Evolutionary conservation across 495 filamentous ascomycete genomes (phyloP).

Genomic region (Penicillium cataractarum): DNA sequence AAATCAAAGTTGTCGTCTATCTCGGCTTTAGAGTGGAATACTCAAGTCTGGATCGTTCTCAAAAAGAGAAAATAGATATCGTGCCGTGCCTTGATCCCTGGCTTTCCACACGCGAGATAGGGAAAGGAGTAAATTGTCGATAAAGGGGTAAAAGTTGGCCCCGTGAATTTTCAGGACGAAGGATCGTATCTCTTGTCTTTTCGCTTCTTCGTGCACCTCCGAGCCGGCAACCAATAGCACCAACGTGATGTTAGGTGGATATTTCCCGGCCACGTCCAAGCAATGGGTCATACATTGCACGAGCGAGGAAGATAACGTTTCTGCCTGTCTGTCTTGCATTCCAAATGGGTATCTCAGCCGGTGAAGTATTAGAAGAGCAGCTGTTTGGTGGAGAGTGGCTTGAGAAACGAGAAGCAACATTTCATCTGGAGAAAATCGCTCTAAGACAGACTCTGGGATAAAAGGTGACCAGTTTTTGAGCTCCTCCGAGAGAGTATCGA

Average conservation of each 20-base stretch:
- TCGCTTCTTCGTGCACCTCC: slow-evolving; percentile 5
- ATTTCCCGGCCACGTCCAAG: background rate
- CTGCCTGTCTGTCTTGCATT: slow-evolving; percentile 7
- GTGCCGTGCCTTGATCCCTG: slow-evolving; percentile 13
- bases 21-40: slow-evolving; percentile 8
- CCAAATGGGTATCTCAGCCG: slow-evolving; percentile 15
- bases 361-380: slow-evolving; percentile 13
- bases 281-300: slow-evolving; percentile 11
- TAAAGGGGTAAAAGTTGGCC: slow-evolving; percentile 15
- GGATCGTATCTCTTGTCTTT: slow-evolving; percentile 10
- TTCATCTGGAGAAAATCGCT: slow-evolving; percentile 7
- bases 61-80: slow-evolving; percentile 15
- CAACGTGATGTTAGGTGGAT: slow-evolving; percentile 14
- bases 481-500: background rate
- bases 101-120: slow-evolving; percentile 13
- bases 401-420: slow-evolving; percentile 14
- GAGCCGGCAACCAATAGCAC: slow-evolving; percentile 8
- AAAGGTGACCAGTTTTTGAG: background rate
- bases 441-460: background rate
- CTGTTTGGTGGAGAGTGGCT: slow-evolving; percentile 8
- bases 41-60: slow-evolving; percentile 12
- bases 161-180: slow-evolving; percentile 8
- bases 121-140: slow-evolving; percentile 14
- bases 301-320: slow-evolving; percentile 4
- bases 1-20: background rate